Base-by-base conservation (phyloP, 345 rosid genomes). In the Atalantia buxifolia region DNA sequence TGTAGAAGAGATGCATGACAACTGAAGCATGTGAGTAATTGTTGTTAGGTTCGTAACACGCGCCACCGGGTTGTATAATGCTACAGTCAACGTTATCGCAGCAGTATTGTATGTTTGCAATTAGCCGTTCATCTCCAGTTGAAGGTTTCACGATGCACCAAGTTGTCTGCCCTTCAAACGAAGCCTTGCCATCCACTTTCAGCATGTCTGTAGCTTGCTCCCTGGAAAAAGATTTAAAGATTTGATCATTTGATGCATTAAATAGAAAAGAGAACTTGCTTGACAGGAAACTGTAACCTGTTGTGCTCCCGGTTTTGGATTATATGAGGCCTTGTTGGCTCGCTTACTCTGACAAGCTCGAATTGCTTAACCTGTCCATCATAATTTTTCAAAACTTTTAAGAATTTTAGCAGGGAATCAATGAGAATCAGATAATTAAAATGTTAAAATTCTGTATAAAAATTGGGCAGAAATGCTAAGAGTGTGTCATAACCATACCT, bases 1-100 rank as follows among this genome's bases (percentile, higher is more conserved):
- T 82, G 79, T 76, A 84, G 72, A 79, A 84, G 63, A 84, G 79
- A 68, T 84, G 79, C 83, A 84, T 76, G 68, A 84, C 85, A 35
- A 72, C 71, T 50, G 87, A 78, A 79, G 85, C 87, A 48, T 79
- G 85, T 13, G 77, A 76, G 36, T 53, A 65, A 5, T 74, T 8
- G 24, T 82, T 79, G 53, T 77, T 66, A 25, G 85, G 81, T 1
- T 66, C 66, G 30, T 78, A 84, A 62, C 83, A 85, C 6, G 66
- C 67, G 7, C 85, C 87, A 12, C 85, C 87, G 0, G 81, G 83
- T 31, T 84, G 78, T 67, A 82, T 77, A 2, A 78, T 80, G 18
- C 81, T 14, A 66, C 85, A 84, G 57, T 84, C 79, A 30, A 84
- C 59, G 27, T 79, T 75, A 6, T 62, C 0, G 12, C 87, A 82